phyloP scores from a whole-genome alignment of 208 protist genomes.

The Leishmania mexicana region DNA sequence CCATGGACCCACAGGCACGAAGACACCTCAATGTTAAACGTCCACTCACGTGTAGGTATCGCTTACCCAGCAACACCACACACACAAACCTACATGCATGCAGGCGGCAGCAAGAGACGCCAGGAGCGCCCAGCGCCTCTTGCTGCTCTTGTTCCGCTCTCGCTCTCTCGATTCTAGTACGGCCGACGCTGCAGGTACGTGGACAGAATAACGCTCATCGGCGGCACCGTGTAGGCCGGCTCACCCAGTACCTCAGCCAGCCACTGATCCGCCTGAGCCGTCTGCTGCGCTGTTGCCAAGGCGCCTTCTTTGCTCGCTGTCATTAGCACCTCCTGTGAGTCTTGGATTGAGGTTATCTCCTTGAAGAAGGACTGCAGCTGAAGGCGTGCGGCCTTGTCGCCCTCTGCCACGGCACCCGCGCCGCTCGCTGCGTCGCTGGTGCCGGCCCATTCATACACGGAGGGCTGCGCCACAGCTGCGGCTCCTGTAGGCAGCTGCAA shows the following conservation, averaged over 20 bases:
- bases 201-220: constrained; percentile 74
- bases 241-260: constrained; percentile 67
- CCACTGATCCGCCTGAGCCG: constrained; percentile 47
- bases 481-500: constrained; percentile 36
- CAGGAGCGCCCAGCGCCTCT: background rate
- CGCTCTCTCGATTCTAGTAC: background rate
- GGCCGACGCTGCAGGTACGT: constrained; percentile 56
- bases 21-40: background rate
- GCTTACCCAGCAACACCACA: background rate
- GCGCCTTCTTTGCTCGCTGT: constrained; percentile 13
- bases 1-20: background rate
- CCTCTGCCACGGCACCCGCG: background rate
- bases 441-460: constrained; percentile 18
- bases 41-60: background rate
- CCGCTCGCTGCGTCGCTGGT: background rate
- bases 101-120: background rate
- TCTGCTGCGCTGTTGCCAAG: constrained; percentile 30
- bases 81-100: background rate
- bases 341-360: constrained; percentile 29
- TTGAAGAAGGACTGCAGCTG: constrained; percentile 52
- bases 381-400: background rate
- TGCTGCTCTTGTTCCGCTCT: no score
- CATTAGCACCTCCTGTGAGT: constrained; percentile 9
- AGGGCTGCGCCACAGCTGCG: background rate
- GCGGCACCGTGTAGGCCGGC: constrained; percentile 74